Evolutionary conservation across 768 basidiomycete genomes (phyloP).

Genomic region (Leccinum subgranulosum): DNA sequence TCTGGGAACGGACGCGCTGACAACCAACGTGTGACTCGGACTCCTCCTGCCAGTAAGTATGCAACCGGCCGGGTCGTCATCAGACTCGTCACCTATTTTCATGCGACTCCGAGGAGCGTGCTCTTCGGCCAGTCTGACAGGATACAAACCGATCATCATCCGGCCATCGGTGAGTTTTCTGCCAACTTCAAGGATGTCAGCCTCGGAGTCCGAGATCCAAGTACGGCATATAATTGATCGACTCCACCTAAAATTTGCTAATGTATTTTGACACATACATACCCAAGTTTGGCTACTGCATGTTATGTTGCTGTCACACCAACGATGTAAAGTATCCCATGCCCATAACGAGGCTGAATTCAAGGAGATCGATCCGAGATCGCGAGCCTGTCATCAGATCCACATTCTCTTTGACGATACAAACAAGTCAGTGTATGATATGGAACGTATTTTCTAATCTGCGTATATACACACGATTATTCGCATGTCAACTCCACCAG

Average conservation of each 20-base stretch:
- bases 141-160: not conserved
- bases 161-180: not conserved
- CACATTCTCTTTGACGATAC: slow-evolving; percentile 4
- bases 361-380: slow-evolving; percentile 14
- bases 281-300: too few relatives aligned
- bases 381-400: slow-evolving; percentile 3
- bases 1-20: not conserved
- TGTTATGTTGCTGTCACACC: too few relatives aligned
- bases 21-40: too few relatives aligned
- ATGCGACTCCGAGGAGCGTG: not conserved
- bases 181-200: too few relatives aligned
- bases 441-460: not conserved
- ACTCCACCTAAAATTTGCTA: too few relatives aligned
- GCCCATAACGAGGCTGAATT: slow-evolving; percentile 5
- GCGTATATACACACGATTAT: not conserved
- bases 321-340: too few relatives aligned
- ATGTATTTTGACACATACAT: too few relatives aligned
- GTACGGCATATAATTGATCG: too few relatives aligned
- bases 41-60: too few relatives aligned
- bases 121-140: not conserved
- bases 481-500: not conserved
- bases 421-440: not conserved
- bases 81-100: not conserved
- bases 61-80: not conserved
- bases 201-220: too few relatives aligned